Evolutionary conservation across 2,329 filamentous ascomycete genomes (phyloP), one percentile per base, ranked within the genome.

Genomic region (Didymella pomorum): DNA sequence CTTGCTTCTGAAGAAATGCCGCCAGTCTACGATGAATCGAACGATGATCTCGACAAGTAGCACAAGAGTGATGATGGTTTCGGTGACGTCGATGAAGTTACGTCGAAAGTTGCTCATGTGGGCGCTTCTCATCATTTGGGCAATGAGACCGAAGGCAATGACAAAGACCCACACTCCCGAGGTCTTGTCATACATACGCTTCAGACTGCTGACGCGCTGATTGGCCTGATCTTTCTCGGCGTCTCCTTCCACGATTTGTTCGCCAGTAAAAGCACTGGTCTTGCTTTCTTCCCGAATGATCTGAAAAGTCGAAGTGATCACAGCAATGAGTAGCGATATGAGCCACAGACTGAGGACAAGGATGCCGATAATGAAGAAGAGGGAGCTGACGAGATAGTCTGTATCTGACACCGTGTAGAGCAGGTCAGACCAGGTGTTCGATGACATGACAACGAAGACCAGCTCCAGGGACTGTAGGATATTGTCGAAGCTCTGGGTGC

Each of bases 241-340:
- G 11, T 68, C 61, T 39, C 81, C 79, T 29, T 79, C 77, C 25
- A 79, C 68, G 33, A 80, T 72, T 37, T 91, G 85, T 56, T 92
- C 86, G 12, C 87, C 87, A 4, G 93, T 93, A 76, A 99, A 99
- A 3, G 96, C 95, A 79, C 93, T 97, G 29, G 90, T 88, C 76
- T 90, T 93, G 79, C 92, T 96, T 75, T 99, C 95, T 80, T 99
- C 96, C 63, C 95, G 87, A 68, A 99, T 99, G 65, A 99, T 91
- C 75, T 99, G 95, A 72, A 99, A 99, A 1, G 94, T 97, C 5
- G 95, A 97, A 0, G 95, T 99, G 73, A 99, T 99, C 70, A 99
- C 95, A 3, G 95, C 95, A 71, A 99, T 96, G 45, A 90, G 78
- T 79, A 99, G 86, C 76, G 97, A 98, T 63, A 96, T 93, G 70